Evolutionary conservation across 352 stramenopile genomes (phyloP), one percentile per base, ranked within the genome.

Genomic region (Phytopythium oedochilum): DNA sequence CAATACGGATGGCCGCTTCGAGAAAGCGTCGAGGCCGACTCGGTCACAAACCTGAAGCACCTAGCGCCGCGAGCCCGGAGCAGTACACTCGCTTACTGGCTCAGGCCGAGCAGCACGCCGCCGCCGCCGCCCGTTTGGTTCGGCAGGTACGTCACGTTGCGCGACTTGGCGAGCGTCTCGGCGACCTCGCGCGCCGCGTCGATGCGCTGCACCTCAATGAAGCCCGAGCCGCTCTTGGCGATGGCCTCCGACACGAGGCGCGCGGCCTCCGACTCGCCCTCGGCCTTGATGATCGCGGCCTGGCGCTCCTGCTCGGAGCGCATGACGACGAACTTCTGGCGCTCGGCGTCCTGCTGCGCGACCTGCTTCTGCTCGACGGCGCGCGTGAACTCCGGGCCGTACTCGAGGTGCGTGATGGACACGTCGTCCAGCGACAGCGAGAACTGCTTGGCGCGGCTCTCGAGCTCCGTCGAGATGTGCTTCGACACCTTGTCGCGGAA

Each of bases 351-450:
- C 79, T 99, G 98, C 65, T 98, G 97, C 32, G 98, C 98, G 31
- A 99, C 97, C 79, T 99, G 97, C 87, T 99, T 99, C 58, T 93
- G 73, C 85, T 99, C 98, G 79, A 99, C 98, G 65, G 98, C 97
- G 64, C 97, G 98, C 67, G 97, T 99, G 75, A 99, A 99, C 70
- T 99, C 97, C 12, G 83, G 71, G 48, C 96, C 96, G 81, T 99
- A 99, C 60, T 98, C 98, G 52, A 99, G 87, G 78, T 99, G 97
- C 50, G 97, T 99, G 72, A 99, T 99, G 47, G 97, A 98, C 61
- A 99, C 98, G 71, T 99, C 98, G 67, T 99, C 98, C 61, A 99
- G 85, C 43, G 96, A 94, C 48, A 99, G 75, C 86, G 98, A 94
- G 76, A 99, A 99, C 59, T 98, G 86, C 57, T 86, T 84, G 31